Evolutionary conservation across 1,284 basidiomycete genomes (phyloP), one percentile per base, ranked within the genome.

Genomic region (Naganishia cerealis): DNA sequence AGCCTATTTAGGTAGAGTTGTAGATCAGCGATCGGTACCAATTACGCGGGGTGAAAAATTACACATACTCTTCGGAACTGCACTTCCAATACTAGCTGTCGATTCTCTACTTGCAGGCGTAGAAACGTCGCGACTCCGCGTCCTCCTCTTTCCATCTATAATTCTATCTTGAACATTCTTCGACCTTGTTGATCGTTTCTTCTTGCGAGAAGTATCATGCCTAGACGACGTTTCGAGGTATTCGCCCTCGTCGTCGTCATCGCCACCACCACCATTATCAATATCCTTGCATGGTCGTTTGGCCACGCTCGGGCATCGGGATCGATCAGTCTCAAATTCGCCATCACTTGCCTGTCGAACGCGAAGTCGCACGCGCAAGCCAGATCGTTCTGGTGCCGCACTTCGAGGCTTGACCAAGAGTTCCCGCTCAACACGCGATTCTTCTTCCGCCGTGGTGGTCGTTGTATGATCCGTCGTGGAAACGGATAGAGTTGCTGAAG

Each of bases 371-470:
- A 63, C 50, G 26, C 61, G 48, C 6, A 63, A 18, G 4, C 61
- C 52, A 7, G 61, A 26, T 54, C 50, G 38, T 50, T 24, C 21
- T n/a, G 38, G 48, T 29, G 18, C 36, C 8, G 50, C 50, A 18
- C n/a, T 21, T 7, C 18, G 40, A 9, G 50, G 61, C 21, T 38
- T 16, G 21, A 63, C 50, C 13, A 52, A 36, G 5, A 63, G 29
- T 29, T 63, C 61, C 61, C 61, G 26, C 39, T 63, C 61, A 15
- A 63, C 61, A 21, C 61, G 50, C 15, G 61, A 63, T 40, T 63
- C 61, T 42, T 63, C 61, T 52, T 63, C 61, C 12, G 61, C 61
- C 6, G 61, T 63, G 10, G 48, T 63, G 26, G 61, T 63, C 12
- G 61, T 63, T 13, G 46, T 50, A 21, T 24, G n/a, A n/a, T 54